phyloP scores from a whole-genome alignment of 805 yeast species.

The Candida loeiensis region DNA sequence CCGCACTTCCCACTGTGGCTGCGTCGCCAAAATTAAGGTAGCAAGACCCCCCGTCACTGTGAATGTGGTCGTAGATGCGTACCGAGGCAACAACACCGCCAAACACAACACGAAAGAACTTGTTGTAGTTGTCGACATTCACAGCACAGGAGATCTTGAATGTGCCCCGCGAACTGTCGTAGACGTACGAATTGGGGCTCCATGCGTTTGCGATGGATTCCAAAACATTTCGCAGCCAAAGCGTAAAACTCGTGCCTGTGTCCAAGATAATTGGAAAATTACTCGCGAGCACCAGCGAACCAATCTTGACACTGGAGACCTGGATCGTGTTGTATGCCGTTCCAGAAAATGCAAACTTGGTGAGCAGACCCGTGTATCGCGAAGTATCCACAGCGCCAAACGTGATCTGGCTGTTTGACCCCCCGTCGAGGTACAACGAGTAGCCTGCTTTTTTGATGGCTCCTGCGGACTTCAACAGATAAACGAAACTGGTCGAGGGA shows the following conservation, averaged over 20 bases:
- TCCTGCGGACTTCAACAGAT: constrained; percentile 9
- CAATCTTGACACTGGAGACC: not conserved
- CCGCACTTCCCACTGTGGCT: not conserved
- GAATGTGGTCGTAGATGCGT: not conserved
- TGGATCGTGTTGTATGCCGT: not conserved
- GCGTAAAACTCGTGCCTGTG: constrained; percentile 6
- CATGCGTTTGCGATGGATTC: constrained; percentile 1
- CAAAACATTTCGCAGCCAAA: not conserved
- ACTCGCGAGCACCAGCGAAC: not conserved
- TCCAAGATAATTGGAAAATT: constrained; percentile 5
- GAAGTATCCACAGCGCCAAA: constrained; percentile 20
- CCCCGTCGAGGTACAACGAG: constrained; percentile 15
- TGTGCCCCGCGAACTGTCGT: not conserved
- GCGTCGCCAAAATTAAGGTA: constrained; percentile 3
- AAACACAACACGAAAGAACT: not conserved
- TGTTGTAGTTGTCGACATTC: not conserved
- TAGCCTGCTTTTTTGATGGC: constrained; percentile 11
- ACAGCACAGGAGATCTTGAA: constrained; percentile 4
- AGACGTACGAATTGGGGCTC: not conserved
- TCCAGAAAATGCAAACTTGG: not conserved
- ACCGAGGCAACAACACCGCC: not conserved
- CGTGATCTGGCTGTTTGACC: constrained; percentile 14
- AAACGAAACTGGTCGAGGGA: constrained; percentile 8
- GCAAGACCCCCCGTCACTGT: not conserved
- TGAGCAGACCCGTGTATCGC: constrained; percentile 12